Evolutionary conservation across 352 stramenopile species (phyloP).

Genomic region (Salisapilia sapeloensis): DNA sequence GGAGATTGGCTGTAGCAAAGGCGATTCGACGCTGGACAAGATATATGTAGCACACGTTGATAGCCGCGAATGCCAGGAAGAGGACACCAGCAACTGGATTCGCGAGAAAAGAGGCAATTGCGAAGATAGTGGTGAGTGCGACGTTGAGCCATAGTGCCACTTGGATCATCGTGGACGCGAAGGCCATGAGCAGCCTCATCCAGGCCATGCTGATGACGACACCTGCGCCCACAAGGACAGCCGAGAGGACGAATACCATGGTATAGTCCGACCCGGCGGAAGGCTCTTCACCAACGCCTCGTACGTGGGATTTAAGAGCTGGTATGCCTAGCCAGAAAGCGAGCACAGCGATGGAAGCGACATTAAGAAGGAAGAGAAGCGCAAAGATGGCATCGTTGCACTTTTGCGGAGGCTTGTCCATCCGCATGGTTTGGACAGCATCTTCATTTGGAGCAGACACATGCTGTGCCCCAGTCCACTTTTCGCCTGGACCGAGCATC

Average conservation of each 20-base stretch:
- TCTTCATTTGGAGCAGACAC: slow-evolving; percentile 10
- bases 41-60: slow-evolving; percentile 80
- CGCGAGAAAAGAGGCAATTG: slow-evolving; percentile 36
- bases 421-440: slow-evolving; percentile 45
- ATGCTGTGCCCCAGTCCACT: slow-evolving; percentile 9
- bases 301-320: slow-evolving; percentile 15
- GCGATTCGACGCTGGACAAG: slow-evolving; percentile 62
- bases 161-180: slow-evolving; percentile 55
- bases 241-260: slow-evolving; percentile 32
- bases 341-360: slow-evolving; percentile 35
- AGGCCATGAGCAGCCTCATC: slow-evolving; percentile 66
- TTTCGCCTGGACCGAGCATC: slow-evolving; percentile 32
- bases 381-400: slow-evolving; percentile 71
- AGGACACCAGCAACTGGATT: slow-evolving; percentile 38
- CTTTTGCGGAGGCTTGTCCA: slow-evolving; percentile 25
- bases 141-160: slow-evolving; percentile 77
- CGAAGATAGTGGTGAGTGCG: slow-evolving; percentile 40
- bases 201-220: slow-evolving; percentile 43
- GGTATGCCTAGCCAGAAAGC: slow-evolving; percentile 56
- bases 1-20: slow-evolving; percentile 69
- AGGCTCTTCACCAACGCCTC: slow-evolving; percentile 5
- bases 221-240: slow-evolving; percentile 23
- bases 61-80: slow-evolving; percentile 31
- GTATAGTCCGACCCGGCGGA: slow-evolving; percentile 17
- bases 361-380: slow-evolving; percentile 43